Percentiles rank a stretch among this genome's conserved stretches.
Evolutionary conservation across 805 yeast species (phyloP).

Genomic region (Zygoascus flipseniorum): DNA sequence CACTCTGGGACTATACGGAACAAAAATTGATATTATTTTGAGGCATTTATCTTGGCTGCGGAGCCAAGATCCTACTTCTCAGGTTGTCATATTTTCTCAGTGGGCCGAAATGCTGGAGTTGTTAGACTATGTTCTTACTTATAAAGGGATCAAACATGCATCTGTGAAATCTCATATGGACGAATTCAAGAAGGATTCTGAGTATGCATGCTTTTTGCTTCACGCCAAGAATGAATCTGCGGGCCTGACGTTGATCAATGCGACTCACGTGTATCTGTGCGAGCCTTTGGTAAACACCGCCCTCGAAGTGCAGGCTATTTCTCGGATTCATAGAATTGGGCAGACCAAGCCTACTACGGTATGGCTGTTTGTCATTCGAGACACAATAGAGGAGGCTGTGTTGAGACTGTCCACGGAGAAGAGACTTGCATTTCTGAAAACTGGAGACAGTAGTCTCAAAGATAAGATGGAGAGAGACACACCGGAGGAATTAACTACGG

Average conservation of each 20-base stretch:
- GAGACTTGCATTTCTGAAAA: conserved; percentile 32
- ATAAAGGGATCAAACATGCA: conserved; percentile 47
- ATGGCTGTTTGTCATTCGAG: conserved; percentile 82
- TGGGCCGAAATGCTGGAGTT: conserved; percentile 70
- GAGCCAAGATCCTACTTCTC: conserved; percentile 50
- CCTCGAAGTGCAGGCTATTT: conserved; percentile 83
- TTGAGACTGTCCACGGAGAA: conserved; percentile 57
- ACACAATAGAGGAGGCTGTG: conserved; percentile 85
- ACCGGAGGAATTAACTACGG: neutral
- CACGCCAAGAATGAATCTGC: conserved; percentile 83
- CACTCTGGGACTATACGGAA: conserved; percentile 43
- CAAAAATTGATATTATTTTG: conserved; percentile 78
- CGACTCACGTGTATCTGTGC: conserved; percentile 83
- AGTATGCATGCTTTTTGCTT: conserved; percentile 74
- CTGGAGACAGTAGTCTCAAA: conserved; percentile 2
- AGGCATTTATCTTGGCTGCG: conserved; percentile 62
- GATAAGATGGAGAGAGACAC: neutral
- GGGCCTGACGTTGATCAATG: conserved; percentile 85
- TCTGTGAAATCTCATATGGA: conserved; percentile 47
- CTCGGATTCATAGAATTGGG: conserved; percentile 88
- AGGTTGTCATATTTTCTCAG: conserved; percentile 83
- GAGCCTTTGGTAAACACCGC: conserved; percentile 89
- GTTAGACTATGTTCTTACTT: conserved; percentile 55
- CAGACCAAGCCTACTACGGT: conserved; percentile 74
- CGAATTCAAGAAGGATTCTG: conserved; percentile 48